Base-by-base conservation (phyloP, 1,284 basidiomycete genomes). In the Nidula niveotomentosa region DNA sequence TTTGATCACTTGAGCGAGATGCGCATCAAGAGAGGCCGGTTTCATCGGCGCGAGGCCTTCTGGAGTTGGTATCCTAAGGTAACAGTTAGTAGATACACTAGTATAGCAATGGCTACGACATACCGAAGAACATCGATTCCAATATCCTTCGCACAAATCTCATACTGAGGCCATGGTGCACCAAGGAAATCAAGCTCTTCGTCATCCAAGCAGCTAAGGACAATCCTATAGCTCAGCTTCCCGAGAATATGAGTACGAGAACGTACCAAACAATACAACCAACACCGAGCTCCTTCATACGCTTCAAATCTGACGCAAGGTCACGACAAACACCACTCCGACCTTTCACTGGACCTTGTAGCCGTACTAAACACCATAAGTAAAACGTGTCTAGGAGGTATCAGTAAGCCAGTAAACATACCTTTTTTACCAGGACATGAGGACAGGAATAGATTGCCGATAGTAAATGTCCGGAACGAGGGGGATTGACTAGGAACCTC, bases 341-440 rank as follows among this genome's bases (percentile, higher is more conserved):
- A 2, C 94, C 94, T 65, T 85, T 90, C 15, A 88, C 83, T 13
- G 91, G 91, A 1, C 93, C 93, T 54, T 79, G 80, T 54, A 99
- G 78, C 41, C 96, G 85, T 8, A 99, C 91, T 90, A 56, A 23
- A 53, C 43, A 10, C 30, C 36, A 50, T 55, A 44, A 53, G 35
- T 48, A 48, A 50, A 47, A 49, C n/a, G n/a, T n/a, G 30, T 37
- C 18, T 15, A 49, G 43, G 30, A 48, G 8, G 35, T 41, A 43
- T 33, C 15, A 6, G 15, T n/a, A n/a, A n/a, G 6, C 17, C 45
- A 35, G 34, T 12, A 39, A 47, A 56, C 65, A 10, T 33, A 87
- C 88, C 85, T 78, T 98, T 95, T 73, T 98, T 99, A 7, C 96
- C 96, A 0, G 96, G 96, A 73, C 96, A 98, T 6, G 93, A 96